These are phyloP conservation scores for Turritis glabra DNA, from an alignment of 345 rosid species.

Conservation along the genomic window DNA sequence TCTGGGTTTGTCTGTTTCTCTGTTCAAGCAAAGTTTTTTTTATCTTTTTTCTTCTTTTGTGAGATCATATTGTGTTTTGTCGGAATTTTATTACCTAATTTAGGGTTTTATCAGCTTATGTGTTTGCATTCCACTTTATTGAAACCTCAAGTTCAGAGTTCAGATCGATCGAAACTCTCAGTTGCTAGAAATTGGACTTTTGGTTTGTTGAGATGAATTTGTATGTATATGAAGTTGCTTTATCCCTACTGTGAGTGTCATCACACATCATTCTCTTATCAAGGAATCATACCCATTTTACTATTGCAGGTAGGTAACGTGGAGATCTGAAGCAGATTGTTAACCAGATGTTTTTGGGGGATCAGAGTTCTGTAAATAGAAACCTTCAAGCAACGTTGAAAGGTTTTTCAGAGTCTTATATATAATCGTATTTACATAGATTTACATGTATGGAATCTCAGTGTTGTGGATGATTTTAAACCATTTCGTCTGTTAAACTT, in stretches of 20 bases:
- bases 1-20: slow-evolving; percentile 30
- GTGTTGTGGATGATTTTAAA: neutral
- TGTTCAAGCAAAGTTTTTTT: slow-evolving; percentile 17
- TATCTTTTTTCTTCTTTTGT: neutral
- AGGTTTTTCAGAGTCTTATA: neutral
- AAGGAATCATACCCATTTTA: slow-evolving; percentile 1
- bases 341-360: slow-evolving; percentile 1
- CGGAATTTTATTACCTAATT: neutral
- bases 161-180: neutral
- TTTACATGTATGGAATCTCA: neutral
- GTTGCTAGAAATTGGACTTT: neutral
- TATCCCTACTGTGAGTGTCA: slow-evolving; percentile 7
- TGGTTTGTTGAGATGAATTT: slow-evolving; percentile 5
- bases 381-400: slow-evolving; percentile 4
- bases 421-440: too few species aligned
- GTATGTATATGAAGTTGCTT: slow-evolving; percentile 7
- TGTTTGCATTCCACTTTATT: slow-evolving; percentile 30
- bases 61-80: neutral
- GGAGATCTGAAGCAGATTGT: slow-evolving; percentile 13
- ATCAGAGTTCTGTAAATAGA: slow-evolving; percentile 26
- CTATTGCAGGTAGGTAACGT: slow-evolving; percentile 41
- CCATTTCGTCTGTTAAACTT: neutral
- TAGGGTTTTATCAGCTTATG: slow-evolving; percentile 10
- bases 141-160: neutral
- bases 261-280: slow-evolving; percentile 4